These are phyloP conservation scores for Euphorbia lathyris DNA, from an alignment of 345 rosid genomes.

Conservation along the genomic window DNA sequence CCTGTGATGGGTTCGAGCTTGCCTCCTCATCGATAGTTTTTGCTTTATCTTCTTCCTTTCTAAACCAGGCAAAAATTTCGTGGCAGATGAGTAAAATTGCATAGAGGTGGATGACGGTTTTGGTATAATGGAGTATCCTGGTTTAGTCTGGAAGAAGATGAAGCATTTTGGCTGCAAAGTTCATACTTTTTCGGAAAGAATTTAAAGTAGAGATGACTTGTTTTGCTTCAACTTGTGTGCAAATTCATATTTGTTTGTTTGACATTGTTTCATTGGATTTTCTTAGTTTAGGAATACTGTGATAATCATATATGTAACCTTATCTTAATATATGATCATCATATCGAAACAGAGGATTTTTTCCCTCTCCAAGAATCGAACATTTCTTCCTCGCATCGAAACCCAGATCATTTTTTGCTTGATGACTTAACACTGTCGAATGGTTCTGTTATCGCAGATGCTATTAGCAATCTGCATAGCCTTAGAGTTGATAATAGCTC, in stretches of 20 bases:
- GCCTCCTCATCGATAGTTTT: conserved; percentile 10
- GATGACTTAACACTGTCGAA: background rate
- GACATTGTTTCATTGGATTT: background rate
- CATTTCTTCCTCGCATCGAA: background rate
- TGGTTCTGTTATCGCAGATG: background rate
- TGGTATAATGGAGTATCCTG: conserved; percentile 20
- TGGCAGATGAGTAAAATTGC: conserved; percentile 14
- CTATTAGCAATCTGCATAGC: background rate
- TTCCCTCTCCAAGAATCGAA: background rate
- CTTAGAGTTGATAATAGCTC: too few species aligned
- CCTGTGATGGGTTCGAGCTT: conserved; percentile 17
- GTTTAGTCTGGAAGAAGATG: conserved; percentile 39
- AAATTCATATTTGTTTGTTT: background rate
- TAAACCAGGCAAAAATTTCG: conserved; percentile 24
- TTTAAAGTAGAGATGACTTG: conserved; percentile 11
- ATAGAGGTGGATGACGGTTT: conserved; percentile 19
- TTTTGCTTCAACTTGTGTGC: conserved; percentile 11
- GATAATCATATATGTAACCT: background rate
- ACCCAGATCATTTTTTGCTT: background rate
- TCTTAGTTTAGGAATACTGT: background rate
- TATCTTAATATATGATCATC: conserved; percentile 1
- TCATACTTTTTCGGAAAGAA: conserved; percentile 16
- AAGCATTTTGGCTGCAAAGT: conserved; percentile 8
- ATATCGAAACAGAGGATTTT: background rate
- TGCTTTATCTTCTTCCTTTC: conserved; percentile 26